Conservation (phyloP, 2,329 filamentous ascomycete species). For the Graphilbum sp. region DNA sequence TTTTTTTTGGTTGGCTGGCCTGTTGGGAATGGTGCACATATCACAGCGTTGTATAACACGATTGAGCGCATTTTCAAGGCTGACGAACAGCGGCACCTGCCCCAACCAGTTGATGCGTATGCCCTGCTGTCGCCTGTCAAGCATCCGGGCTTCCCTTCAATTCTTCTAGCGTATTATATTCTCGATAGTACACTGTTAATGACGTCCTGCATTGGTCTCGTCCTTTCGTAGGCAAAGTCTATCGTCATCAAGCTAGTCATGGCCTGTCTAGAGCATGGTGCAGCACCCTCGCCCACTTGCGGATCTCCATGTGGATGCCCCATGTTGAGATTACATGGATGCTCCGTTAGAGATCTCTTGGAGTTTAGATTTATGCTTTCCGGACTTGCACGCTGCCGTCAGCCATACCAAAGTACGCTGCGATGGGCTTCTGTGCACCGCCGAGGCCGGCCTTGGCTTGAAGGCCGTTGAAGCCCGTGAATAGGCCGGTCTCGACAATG, state of each 20-base stretch:
- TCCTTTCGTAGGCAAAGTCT: no score
- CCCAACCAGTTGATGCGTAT: not conserved
- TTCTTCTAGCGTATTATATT: not conserved
- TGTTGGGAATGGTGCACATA: not conserved
- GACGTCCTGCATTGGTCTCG: no score
- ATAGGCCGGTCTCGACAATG: conserved; percentile 83
- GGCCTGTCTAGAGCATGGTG: no score
- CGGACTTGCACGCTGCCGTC: conserved; percentile 49
- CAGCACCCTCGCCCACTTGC: no score
- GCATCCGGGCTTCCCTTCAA: no score
- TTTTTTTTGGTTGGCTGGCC: not conserved
- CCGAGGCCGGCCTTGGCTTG: conserved; percentile 41
- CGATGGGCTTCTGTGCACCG: conserved; percentile 78
- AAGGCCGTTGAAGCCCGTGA: conserved; percentile 64
- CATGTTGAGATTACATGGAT: no score
- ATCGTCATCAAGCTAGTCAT: no score
- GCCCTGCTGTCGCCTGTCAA: not conserved
- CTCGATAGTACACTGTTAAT: no score
- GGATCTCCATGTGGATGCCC: no score
- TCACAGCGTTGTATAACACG: not conserved
- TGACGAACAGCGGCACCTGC: not conserved
- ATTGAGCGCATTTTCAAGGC: not conserved
- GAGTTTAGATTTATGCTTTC: no score
- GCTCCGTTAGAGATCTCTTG: no score
- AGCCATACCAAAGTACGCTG: conserved; percentile 87